Percentiles rank a stretch among this genome's conserved stretches.
Evolutionary conservation across 768 basidiomycete genomes (phyloP).

Genomic region (Pholiota microspora): DNA sequence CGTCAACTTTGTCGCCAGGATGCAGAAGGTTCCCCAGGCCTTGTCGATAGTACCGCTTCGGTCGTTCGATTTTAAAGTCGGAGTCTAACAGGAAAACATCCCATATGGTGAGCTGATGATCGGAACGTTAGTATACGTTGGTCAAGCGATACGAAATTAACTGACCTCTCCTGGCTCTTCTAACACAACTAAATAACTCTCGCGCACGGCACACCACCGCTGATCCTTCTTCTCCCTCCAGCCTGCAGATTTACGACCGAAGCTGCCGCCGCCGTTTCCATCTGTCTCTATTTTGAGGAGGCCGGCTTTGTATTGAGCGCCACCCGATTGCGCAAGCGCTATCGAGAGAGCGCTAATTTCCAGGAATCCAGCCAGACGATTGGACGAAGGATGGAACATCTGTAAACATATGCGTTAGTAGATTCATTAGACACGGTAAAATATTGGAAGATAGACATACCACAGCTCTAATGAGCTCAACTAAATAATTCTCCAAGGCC

Average conservation of each 20-base stretch:
- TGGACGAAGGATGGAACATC: conserved; percentile 96
- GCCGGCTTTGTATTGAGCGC: conserved; percentile 90
- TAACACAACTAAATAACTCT: conserved; percentile 86
- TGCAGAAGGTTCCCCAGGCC: conserved; percentile 67
- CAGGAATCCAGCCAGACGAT: conserved; percentile 85
- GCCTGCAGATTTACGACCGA: conserved; percentile 63
- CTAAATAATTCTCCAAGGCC: conserved; percentile 82
- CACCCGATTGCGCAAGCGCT: conserved; percentile 74
- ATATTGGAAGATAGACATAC: conserved; percentile 44
- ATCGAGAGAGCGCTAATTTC: conserved; percentile 91
- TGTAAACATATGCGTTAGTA: conserved; percentile 25
- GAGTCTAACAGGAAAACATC: conserved; percentile 92
- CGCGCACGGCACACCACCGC: conserved; percentile 90
- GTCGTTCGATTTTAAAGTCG: conserved; percentile 89
- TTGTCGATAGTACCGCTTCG: conserved; percentile 84
- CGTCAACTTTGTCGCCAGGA: conserved; percentile 24
- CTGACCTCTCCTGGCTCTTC: conserved; percentile 85
- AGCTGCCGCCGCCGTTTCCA: conserved; percentile 50
- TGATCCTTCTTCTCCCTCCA: conserved; percentile 62
- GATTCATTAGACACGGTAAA: background rate
- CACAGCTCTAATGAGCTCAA: conserved; percentile 85
- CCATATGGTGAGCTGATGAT: conserved; percentile 69
- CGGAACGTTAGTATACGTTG: background rate
- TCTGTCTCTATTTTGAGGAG: conserved; percentile 61
- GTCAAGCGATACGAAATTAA: background rate